Base-by-base conservation (phyloP, 805 yeast species). In the Kodamaea nitidulidarum region DNA sequence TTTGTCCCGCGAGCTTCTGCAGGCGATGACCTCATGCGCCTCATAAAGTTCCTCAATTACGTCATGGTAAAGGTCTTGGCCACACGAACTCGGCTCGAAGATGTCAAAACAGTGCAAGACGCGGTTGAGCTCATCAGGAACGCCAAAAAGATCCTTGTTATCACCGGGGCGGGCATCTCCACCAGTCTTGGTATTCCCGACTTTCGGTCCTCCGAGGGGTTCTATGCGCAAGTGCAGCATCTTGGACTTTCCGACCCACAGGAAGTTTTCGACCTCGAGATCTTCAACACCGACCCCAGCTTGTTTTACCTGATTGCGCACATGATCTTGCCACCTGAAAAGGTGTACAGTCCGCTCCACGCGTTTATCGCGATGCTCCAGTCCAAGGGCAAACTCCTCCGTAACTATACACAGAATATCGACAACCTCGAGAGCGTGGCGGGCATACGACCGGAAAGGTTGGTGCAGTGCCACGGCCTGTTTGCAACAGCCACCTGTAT, bases 381-480 rank as follows among this genome's bases (percentile, higher is more conserved):
- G 48, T 90, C 84, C 52, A 78, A 82, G 55, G 82, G 82, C 7
- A 88, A 84, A 58, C 67, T 88, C 33, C 60, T 88, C 41, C 72
- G 95, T 49, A 87, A 88, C 56, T 88, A 88, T 59, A 87, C 96
- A 1, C 96, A 88, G 56, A 88, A 88, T 55, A 88, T 88, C 37
- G 96, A 88, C 59, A 87, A 88, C 54, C 58, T 88, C 46, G 96
- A 88, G 62, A 75, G 76, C n/a, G 75, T 78, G 47, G 95, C 85
- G 0, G 96, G 96, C 3, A 71, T 88, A 6, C 57, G 66, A 6
- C 60, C 71, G 1, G 86, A 81, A 6, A 80, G 78, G 49, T 58
- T 84, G 46, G 84, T 88, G 16, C 96, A 88, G 60, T 88, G 96
- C 55, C 96, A 88, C 61, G 96, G 96, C 1, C 85, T 95, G 2